Evolutionary conservation across 768 basidiomycete species (phyloP), one percentile per base, ranked within the genome.

Genomic region (Xanthoconium stramineum): DNA sequence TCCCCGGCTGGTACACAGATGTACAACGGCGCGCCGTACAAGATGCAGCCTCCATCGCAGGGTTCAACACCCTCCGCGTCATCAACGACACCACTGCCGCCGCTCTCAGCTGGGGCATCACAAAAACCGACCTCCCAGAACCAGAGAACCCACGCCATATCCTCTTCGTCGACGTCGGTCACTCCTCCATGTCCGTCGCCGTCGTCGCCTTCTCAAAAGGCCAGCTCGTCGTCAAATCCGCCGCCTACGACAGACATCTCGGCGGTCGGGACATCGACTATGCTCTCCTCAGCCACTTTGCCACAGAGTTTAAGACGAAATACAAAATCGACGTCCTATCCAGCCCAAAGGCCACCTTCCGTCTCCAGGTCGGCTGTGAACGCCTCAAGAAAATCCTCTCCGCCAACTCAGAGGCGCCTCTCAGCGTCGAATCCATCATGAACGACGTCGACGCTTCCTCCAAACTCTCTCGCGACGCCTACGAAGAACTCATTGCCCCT

Each of bases 81-180:
- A 93, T 98, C 79, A 98, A 98, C 78, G 97, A 98, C 72, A 87
- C 89, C 54, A 98, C 96, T 59, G 97, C 96, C 51, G 83, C 88
- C 55, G 97, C 97, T 39, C 88, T 99, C 71, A 94, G 92, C 50
- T 99, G 96, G 76, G 97, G 97, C 63, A 98, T 98, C 80, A 99
- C 96, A 62, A 99, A 99, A 76, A 85, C 89, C 29, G 97, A 99
- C 72, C 86, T 99, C 43, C 97, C 97, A 20, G 85, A 88, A 14
- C 71, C 85, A 35, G 94, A 95, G 59, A 78, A 76, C 61, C 88
- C 95, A 0, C 83, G 88, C 35, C 82, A 97, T 71, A 86, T 99
- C 72, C 89, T 88, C 60, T 98, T 99, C 67, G 84, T 98, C 65
- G 97, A 99, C 65, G 84, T 95, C 56, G 97, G 97, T 48, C 97